These are phyloP conservation scores for Hymenoscyphus albidus DNA, from an alignment of 2,329 filamentous ascomycete genomes.

Conservation along the genomic window DNA sequence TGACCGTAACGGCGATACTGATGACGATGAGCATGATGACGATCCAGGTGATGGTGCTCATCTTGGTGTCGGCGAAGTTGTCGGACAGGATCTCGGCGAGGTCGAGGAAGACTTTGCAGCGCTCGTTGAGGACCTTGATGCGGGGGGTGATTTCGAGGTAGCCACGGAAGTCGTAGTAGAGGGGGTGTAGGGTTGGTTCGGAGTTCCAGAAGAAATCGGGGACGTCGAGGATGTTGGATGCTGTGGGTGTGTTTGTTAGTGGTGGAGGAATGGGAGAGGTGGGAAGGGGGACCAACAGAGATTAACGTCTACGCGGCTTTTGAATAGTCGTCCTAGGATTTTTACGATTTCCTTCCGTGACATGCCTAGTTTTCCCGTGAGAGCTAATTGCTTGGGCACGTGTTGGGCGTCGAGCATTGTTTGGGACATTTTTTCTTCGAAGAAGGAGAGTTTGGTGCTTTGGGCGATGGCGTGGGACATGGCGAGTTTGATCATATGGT, in stretches of 20 bases:
- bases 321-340: conserved; percentile 86
- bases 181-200: conserved; percentile 88
- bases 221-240: conserved; percentile 91
- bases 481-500: conserved; percentile 98
- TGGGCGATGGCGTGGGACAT: conserved; percentile 98
- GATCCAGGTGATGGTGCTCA: conserved; percentile 97
- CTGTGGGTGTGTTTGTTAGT: conserved; percentile 43
- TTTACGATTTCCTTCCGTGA: conserved; percentile 86
- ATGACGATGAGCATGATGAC: conserved; percentile 90
- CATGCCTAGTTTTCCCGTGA: conserved; percentile 90
- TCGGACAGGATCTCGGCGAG: conserved; percentile 93
- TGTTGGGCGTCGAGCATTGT: conserved; percentile 93
- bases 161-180: conserved; percentile 91
- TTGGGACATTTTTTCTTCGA: conserved; percentile 91
- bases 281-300: conserved; percentile 64
- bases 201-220: conserved; percentile 99
- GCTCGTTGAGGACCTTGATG: conserved; percentile 94
- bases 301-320: conserved; percentile 93
- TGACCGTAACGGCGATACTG: conserved; percentile 85
- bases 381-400: conserved; percentile 80
- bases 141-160: conserved; percentile 97
- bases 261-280: background rate
- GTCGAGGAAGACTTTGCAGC: conserved; percentile 93
- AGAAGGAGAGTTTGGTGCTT: conserved; percentile 92
- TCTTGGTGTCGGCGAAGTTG: conserved; percentile 88